phyloP scores from a whole-genome alignment of 1,284 basidiomycete species.

The Grifola frondosa region DNA sequence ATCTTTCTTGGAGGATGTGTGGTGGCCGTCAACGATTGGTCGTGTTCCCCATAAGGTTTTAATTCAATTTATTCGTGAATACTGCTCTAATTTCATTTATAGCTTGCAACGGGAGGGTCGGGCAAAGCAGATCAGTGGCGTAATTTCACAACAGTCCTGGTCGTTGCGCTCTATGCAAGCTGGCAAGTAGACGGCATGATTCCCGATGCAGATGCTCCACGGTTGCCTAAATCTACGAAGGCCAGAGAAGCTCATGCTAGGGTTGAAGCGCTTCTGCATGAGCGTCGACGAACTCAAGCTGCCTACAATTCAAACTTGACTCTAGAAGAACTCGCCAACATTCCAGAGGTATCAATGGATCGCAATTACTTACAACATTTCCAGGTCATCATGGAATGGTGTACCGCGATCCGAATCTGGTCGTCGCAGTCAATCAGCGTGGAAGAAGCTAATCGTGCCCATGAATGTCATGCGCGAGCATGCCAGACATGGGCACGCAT shows the following conservation, averaged over 20 bases:
- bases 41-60: conserved; percentile 16
- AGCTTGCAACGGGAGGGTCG: conserved; percentile 22
- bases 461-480: conserved; percentile 8
- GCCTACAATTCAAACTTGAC: conserved; percentile 6
- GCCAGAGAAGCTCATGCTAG: conserved; percentile 8
- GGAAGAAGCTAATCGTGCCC: conserved; percentile 19
- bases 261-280: conserved; percentile 12
- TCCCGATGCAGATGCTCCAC: conserved; percentile 23
- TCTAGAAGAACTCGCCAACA: conserved; percentile 3
- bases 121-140: conserved; percentile 30
- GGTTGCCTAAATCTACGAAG: conserved; percentile 11
- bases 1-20: conserved; percentile 10
- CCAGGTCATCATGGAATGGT: conserved; percentile 18
- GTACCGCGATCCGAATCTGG: conserved; percentile 22
- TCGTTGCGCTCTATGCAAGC: conserved; percentile 20
- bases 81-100: not conserved
- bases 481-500: conserved; percentile 26
- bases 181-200: conserved; percentile 27
- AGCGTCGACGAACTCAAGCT: conserved; percentile 3
- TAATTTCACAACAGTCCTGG: conserved; percentile 15
- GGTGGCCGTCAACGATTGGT: conserved; percentile 23
- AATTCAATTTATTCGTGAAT: conserved; percentile 6
- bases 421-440: conserved; percentile 19
- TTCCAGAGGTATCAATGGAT: conserved; percentile 9
- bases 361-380: conserved; percentile 22